Evolutionary conservation across 768 basidiomycete species (phyloP), one percentile per base, ranked within the genome.

Genomic region (Rhizopogon vulgaris): DNA sequence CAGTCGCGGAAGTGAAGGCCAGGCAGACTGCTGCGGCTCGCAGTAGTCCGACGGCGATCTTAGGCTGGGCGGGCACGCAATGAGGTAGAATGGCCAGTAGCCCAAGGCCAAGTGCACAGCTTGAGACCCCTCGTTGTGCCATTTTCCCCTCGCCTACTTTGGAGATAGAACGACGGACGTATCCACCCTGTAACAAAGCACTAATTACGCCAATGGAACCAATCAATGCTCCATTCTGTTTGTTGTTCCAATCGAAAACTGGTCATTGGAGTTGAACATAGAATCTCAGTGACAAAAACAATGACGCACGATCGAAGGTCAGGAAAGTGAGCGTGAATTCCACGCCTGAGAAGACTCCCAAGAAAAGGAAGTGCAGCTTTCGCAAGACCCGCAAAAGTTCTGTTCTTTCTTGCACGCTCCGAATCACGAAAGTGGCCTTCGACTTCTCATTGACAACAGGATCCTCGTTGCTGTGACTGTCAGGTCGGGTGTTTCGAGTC

Each of bases 301-400:
- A 56, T 24, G 43, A 76, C 85, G 67, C 71, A 87, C 91, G 69
- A 65, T 92, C 90, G 61, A 91, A 94, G 2, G 89, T 96, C 42
- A 97, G 73, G 76, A 98, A 98, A 0, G 93, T 95, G 18, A 99
- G 75, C 0, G 95, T 99, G 69, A 97, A 97, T 65, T 99, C 95
- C 46, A 96, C 82, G 11, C 94, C 95, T 2, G 94, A 94, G 69
- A 99, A 98, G 46, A 95, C 65, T 48, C 85, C 80, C 54, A 98
- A 72, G 74, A 97, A 99, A 41, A 84, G 67, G 65, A 93, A 87
- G 65, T 98, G 94, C 14, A 90, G 66, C 40, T 71, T 69, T 37
- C 85, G 83, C 40, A 94, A 73, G 8, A 73, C 64, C 58, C 72
- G 75, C 47, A 97, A 78, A 24, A 77, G 63, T 22, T 63, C 55